A percentile compares a stretch with the other conserved stretches of the same genome.
These are phyloP conservation scores for Fusarium incarnatum DNA, from an alignment of 2,329 filamentous ascomycete species.

Conservation along the genomic window DNA sequence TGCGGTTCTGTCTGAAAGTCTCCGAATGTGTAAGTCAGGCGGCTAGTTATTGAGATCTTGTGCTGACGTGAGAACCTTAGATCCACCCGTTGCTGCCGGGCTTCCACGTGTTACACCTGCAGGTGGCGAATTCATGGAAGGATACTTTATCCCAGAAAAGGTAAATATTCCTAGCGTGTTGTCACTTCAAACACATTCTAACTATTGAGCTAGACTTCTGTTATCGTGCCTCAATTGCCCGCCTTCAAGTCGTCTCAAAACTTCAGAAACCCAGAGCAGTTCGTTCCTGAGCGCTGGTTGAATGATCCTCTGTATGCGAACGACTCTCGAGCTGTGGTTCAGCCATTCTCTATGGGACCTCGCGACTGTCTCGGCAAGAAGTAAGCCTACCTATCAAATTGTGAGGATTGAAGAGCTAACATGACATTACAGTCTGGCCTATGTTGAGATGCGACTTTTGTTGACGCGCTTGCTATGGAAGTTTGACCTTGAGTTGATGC, in stretches of 20 bases:
- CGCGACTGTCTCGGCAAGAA: conserved; percentile 21
- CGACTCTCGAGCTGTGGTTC: not conserved
- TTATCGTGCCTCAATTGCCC: not conserved
- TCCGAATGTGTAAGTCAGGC: conserved; percentile 5
- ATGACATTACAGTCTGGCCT: not conserved
- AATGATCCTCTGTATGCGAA: not conserved
- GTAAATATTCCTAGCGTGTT: fast-evolving
- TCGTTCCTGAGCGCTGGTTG: conserved; percentile 12
- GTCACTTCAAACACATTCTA: fast-evolving
- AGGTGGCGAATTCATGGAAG: conserved; percentile 7
- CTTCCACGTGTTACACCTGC: not conserved
- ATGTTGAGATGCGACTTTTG: conserved; percentile 14
- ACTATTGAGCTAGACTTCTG: not conserved
- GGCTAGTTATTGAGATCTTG: fast-evolving
- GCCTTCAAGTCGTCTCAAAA: not conserved
- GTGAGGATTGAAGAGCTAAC: fast-evolving
- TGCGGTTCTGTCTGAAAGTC: not conserved
- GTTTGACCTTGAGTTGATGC: conserved; percentile 6
- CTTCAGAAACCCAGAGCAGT: conserved; percentile 1
- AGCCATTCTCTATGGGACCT: conserved; percentile 2
- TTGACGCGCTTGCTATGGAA: conserved; percentile 14
- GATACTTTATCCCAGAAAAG: conserved; percentile 4
- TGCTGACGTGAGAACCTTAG: not conserved
- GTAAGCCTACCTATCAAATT: fast-evolving
- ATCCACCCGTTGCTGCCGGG: not conserved